Percentiles rank a stretch among this genome's conserved stretches.
These are phyloP conservation scores for Coemansia sp. DNA, from an alignment of 192 early-diverging fungal genomes.

Conservation along the genomic window DNA sequence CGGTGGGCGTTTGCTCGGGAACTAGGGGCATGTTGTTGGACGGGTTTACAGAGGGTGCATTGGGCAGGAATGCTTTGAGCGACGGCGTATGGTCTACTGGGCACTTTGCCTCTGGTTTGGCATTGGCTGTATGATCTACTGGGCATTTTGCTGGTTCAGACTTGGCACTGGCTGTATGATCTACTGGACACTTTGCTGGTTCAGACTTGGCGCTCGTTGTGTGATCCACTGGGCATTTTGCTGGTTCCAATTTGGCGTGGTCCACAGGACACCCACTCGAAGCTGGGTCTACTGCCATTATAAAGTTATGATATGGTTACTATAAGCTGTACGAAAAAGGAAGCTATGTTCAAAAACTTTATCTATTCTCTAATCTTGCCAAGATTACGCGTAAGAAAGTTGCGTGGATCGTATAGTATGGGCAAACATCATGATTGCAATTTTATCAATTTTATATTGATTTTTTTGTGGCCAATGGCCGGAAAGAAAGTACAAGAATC, in stretches of 20 bases:
- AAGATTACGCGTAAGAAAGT: too few species aligned
- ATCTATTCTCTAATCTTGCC: too few species aligned
- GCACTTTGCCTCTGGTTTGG: slow-evolving; percentile 20
- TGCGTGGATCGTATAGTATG: too few species aligned
- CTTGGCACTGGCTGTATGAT: slow-evolving; percentile 6
- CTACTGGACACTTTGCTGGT: slow-evolving; percentile 15
- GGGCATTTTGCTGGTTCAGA: slow-evolving; percentile 8
- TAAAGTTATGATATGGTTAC: too few species aligned
- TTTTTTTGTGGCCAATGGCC: too few species aligned
- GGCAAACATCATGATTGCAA: too few species aligned
- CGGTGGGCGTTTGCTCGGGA: slow-evolving; percentile 51
- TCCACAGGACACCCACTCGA: slow-evolving; percentile 8
- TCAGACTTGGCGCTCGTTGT: not conserved
- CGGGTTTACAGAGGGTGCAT: slow-evolving; percentile 46
- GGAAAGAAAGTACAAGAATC: too few species aligned
- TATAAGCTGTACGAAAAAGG: too few species aligned
- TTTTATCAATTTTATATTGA: too few species aligned
- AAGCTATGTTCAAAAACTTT: too few species aligned
- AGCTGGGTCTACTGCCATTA: not conserved
- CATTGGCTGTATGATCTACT: slow-evolving; percentile 9
- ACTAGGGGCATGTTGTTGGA: slow-evolving; percentile 64
- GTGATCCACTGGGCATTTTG: not conserved
- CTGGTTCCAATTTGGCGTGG: slow-evolving; percentile 1
- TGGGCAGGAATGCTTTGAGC: slow-evolving; percentile 51
- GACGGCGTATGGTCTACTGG: slow-evolving; percentile 57